These are phyloP conservation scores for Seminavis robusta DNA, from an alignment of 108 stramenopile species.

Conservation along the genomic window DNA sequence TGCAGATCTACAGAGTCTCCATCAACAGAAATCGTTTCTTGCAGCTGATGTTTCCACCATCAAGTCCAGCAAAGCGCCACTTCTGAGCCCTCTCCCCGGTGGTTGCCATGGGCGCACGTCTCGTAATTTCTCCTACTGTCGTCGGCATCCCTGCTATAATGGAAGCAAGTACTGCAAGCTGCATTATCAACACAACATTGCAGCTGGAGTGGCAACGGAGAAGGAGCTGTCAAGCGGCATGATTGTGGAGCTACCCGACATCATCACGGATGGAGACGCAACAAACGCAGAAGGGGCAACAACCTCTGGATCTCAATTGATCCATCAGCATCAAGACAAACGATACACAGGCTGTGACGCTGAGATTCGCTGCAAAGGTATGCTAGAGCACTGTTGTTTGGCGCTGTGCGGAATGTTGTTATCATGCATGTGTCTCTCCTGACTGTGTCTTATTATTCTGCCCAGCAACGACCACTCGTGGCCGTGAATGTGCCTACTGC, in stretches of 20 bases:
- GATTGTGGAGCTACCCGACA: neutral
- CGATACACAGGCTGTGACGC: constrained; percentile 19
- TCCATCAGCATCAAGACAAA: constrained; percentile 21
- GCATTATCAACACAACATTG: constrained; percentile 24
- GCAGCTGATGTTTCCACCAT: constrained; percentile 2
- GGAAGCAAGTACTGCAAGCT: constrained; percentile 43
- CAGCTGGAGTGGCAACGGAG: neutral
- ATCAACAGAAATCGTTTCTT: neutral
- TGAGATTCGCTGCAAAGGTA: constrained; percentile 4
- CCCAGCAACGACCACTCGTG: constrained; percentile 43
- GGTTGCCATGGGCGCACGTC: constrained; percentile 38
- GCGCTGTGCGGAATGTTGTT: neutral
- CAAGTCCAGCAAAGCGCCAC: constrained; percentile 1
- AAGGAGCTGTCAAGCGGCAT: neutral
- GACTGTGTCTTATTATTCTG: too few species aligned
- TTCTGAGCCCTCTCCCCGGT: constrained; percentile 7
- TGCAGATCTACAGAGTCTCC: neutral
- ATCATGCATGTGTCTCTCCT: too few species aligned
- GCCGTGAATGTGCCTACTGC: constrained; percentile 39
- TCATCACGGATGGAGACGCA: neutral
- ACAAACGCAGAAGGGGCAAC: neutral
- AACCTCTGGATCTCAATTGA: neutral
- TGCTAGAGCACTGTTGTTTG: neutral
- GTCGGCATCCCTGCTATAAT: constrained; percentile 29
- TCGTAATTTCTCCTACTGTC: constrained; percentile 29